Evolutionary conservation across 805 yeast species (phyloP).

Genomic region (Pichia thaimueangensis): DNA sequence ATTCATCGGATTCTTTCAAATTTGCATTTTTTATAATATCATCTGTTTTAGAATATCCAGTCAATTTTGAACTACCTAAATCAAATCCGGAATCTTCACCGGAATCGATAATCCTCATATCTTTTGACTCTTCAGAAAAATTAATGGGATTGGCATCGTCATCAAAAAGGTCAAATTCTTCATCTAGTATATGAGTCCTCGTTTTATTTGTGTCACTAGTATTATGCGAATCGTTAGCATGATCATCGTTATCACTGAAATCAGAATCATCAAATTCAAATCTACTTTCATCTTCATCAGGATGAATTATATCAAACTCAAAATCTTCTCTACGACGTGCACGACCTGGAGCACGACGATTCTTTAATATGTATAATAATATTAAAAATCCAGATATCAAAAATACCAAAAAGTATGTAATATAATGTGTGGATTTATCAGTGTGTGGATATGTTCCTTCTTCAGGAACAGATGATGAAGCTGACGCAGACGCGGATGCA

Average conservation of each 20-base stretch:
- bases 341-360: conserved; percentile 32
- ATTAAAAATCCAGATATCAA: conserved; percentile 52
- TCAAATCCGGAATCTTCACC: conserved; percentile 4
- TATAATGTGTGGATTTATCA: conserved; percentile 10
- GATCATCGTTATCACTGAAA: conserved; percentile 10
- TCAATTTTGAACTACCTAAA: conserved; percentile 3
- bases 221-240: conserved; percentile 4
- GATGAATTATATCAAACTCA: conserved; percentile 73
- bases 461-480: neutral
- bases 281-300: conserved; percentile 39
- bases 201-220: neutral
- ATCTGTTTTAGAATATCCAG: conserved; percentile 3
- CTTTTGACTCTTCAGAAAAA: neutral
- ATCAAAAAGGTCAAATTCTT: conserved; percentile 5
- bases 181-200: neutral
- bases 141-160: conserved; percentile 5
- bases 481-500: neutral
- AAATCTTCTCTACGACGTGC: conserved; percentile 60
- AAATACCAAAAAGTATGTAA: conserved; percentile 41
- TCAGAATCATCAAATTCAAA: conserved; percentile 20
- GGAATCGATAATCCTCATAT: neutral
- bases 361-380: conserved; percentile 37
- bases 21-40: conserved; percentile 2
- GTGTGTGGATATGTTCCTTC: conserved; percentile 4
- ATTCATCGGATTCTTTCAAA: neutral